Evolutionary conservation across 2,329 filamentous ascomycete genomes (phyloP).

Genomic region (Stachybotrys chlorohalonatus): DNA sequence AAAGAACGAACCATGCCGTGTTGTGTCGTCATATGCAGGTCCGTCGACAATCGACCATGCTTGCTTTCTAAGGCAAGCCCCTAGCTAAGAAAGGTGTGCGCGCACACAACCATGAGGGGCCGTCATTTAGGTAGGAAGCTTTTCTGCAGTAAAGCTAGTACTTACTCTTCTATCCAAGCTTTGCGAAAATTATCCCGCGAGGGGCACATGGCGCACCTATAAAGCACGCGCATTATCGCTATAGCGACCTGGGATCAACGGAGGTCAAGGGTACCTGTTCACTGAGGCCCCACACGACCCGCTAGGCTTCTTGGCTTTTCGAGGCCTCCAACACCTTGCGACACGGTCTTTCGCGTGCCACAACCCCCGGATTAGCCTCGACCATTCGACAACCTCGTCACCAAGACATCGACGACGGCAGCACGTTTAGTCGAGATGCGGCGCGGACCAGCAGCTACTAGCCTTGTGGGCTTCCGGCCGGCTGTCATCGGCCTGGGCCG

Average conservation of each 20-base stretch:
- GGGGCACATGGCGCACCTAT: not conserved
- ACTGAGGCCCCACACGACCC: not conserved
- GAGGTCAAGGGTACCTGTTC: not conserved
- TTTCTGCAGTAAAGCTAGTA: too few species aligned
- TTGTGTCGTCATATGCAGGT: too few species aligned
- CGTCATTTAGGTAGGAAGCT: too few species aligned
- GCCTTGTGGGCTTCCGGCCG: conserved; percentile 33
- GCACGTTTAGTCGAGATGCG: conserved; percentile 13
- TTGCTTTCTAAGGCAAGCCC: too few species aligned
- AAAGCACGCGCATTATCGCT: not conserved
- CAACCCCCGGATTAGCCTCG: not conserved
- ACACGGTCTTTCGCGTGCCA: not conserved
- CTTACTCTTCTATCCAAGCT: too few species aligned
- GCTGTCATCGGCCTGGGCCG: conserved; percentile 42
- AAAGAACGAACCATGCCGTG: too few species aligned
- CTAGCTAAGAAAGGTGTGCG: too few species aligned
- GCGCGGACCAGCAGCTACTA: conserved; percentile 13
- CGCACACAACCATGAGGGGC: too few species aligned
- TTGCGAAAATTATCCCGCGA: not conserved
- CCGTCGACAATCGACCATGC: too few species aligned
- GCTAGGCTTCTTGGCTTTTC: not conserved
- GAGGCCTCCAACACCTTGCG: not conserved
- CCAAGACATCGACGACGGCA: not conserved
- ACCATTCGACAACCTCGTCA: conserved; percentile 1
- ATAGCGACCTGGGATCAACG: not conserved